Conservation (phyloP, 129 eudicot species). For the Escallonia rubra region DNA sequence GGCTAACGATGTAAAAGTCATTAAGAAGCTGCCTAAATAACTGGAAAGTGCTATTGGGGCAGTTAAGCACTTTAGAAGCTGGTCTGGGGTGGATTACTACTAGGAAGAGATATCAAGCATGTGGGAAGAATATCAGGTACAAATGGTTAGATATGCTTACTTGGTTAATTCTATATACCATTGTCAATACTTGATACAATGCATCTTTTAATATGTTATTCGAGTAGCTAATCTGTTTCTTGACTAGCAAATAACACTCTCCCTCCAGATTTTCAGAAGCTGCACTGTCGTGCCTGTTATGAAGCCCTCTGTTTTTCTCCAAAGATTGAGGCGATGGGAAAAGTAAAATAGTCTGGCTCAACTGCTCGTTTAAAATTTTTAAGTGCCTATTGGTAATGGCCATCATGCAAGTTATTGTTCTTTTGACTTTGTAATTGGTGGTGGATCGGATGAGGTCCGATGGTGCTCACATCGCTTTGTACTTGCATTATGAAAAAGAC, state of each 20-base stretch:
- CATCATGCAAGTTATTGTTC: not conserved
- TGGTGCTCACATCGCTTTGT: constrained; percentile 87
- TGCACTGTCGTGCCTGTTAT: constrained; percentile 95
- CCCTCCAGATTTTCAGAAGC: constrained; percentile 87
- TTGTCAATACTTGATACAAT: not conserved
- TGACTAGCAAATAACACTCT: constrained; percentile 91
- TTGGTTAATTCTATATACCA: not conserved
- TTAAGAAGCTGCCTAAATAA: constrained; percentile 76
- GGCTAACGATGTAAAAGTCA: constrained; percentile 66
- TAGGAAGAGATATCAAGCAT: constrained; percentile 71
- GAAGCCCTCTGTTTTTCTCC: constrained; percentile 89
- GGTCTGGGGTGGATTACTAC: constrained; percentile 94
- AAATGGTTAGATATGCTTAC: not conserved
- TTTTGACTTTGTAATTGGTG: constrained; percentile 46
- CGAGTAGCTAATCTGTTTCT: constrained; percentile 98
- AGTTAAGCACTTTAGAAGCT: constrained; percentile 87
- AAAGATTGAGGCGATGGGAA: constrained; percentile 86
- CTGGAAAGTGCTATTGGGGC: constrained; percentile 72
- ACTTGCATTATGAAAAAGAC: constrained; percentile 91
- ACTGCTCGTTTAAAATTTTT: not conserved
- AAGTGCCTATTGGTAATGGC: not conserved
- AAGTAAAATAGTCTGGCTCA: constrained; percentile 31
- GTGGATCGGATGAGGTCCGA: constrained; percentile 88
- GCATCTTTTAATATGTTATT: constrained; percentile 49
- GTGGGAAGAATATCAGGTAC: constrained; percentile 87